Evolutionary conservation across 768 basidiomycete species (phyloP).

Genomic region (Chiua virens): DNA sequence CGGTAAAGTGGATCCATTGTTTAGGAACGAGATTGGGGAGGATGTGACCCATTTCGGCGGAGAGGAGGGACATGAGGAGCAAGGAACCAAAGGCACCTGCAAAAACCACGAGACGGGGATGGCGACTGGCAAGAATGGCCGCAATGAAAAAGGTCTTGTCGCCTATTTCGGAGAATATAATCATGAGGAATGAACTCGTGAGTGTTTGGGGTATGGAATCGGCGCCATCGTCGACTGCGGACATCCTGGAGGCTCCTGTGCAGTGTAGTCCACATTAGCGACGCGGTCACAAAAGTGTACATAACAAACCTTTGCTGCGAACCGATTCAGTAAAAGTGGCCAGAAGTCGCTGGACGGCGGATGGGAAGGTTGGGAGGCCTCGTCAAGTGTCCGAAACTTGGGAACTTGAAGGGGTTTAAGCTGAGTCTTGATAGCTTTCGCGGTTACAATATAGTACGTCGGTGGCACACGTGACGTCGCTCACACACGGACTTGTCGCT

Average conservation of each 20-base stretch:
- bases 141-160: conserved; percentile 93
- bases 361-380: background rate
- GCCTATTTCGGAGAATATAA: conserved; percentile 90
- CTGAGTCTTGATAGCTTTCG: no score
- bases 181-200: conserved; percentile 82
- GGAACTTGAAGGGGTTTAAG: no score
- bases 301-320: conserved; percentile 2
- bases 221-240: conserved; percentile 12
- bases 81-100: conserved; percentile 86
- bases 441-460: no score
- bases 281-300: background rate
- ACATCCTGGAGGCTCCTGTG: conserved; percentile 11
- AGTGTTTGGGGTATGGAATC: conserved; percentile 47
- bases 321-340: background rate
- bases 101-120: conserved; percentile 84
- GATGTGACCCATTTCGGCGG: conserved; percentile 90
- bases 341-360: background rate
- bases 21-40: conserved; percentile 80
- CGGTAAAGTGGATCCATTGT: conserved; percentile 66
- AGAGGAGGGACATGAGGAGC: conserved; percentile 90
- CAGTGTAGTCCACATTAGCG: background rate
- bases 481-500: no score
- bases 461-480: no score
- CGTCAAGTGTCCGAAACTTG: background rate
- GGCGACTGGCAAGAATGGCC: conserved; percentile 91